phyloP scores from a whole-genome alignment of 2,329 filamentous ascomycete genomes.

The Aspergillus clavatus region DNA sequence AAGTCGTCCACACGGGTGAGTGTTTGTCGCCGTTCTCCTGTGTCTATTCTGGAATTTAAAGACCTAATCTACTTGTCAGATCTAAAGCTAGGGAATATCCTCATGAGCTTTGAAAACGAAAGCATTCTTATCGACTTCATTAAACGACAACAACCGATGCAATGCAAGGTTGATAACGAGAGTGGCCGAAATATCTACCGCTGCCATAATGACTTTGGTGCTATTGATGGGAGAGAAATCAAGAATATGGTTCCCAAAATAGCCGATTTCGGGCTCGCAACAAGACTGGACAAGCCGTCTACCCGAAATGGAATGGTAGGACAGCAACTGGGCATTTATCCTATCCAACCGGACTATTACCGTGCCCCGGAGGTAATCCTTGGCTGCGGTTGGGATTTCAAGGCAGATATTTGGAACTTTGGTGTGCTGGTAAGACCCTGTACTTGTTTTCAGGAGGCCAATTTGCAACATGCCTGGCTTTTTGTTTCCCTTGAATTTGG shows the following conservation, averaged over 20 bases:
- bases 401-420: slow-evolving; percentile 10
- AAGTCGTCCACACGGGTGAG: slow-evolving; percentile 37
- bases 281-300: slow-evolving; percentile 2
- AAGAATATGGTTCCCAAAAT: slow-evolving; percentile 24
- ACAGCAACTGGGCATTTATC: slow-evolving; percentile 24
- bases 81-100: slow-evolving; percentile 39
- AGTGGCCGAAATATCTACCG: slow-evolving; percentile 26
- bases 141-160: slow-evolving; percentile 15
- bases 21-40: not conserved
- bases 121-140: slow-evolving; percentile 8
- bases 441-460: not conserved
- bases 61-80: slow-evolving; percentile 16
- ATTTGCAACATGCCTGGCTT: slow-evolving; percentile 10
- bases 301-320: not conserved
- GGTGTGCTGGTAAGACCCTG: slow-evolving; percentile 5
- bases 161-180: not conserved
- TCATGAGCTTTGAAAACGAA: slow-evolving; percentile 24
- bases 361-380: slow-evolving; percentile 9
- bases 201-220: slow-evolving; percentile 25
- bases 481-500: not conserved
- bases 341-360: slow-evolving; percentile 7
- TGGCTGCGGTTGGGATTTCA: slow-evolving; percentile 7
- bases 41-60: not conserved
- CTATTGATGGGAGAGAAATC: slow-evolving; percentile 10
- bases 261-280: slow-evolving; percentile 27